Percentiles rank a stretch among this genome's conserved stretches.
Evolutionary conservation across 2,329 filamentous ascomycete genomes (phyloP).

Genomic region (Xylariomycetidae sp.): DNA sequence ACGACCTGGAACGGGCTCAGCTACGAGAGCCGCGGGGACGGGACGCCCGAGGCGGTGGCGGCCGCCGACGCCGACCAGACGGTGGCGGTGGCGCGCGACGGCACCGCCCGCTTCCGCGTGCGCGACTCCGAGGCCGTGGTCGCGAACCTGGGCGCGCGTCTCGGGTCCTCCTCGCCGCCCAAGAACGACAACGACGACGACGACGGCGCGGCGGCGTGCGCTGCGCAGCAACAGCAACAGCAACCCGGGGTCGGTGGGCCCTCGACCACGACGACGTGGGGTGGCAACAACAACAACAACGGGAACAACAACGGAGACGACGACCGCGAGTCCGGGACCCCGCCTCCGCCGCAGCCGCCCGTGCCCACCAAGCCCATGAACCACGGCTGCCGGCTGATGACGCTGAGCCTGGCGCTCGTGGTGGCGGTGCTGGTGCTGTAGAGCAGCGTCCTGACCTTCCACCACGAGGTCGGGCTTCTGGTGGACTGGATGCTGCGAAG

Average conservation of each 20-base stretch:
- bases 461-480: too few relatives aligned
- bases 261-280: neutral
- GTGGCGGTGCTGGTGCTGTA: constrained; percentile 6
- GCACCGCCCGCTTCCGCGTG: constrained; percentile 27
- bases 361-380: neutral
- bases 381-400: constrained; percentile 1
- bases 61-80: constrained; percentile 21
- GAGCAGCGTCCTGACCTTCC: constrained; percentile 2
- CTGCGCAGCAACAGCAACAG: neutral
- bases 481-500: too few relatives aligned
- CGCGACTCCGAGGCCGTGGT: constrained; percentile 41
- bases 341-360: neutral
- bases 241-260: neutral
- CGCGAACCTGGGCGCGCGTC: constrained; percentile 32
- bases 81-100: constrained; percentile 26
- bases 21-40: constrained; percentile 35
- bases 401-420: constrained; percentile 3
- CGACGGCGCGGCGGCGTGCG: neutral
- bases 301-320: neutral
- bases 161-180: constrained; percentile 1
- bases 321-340: neutral
- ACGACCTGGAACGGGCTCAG: constrained; percentile 42
- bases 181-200: neutral
- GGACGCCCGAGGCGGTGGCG: constrained; percentile 30
- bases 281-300: neutral